Evolutionary conservation across 768 basidiomycete genomes (phyloP), one percentile per base, ranked within the genome.

Genomic region (Myochromella boudieri): DNA sequence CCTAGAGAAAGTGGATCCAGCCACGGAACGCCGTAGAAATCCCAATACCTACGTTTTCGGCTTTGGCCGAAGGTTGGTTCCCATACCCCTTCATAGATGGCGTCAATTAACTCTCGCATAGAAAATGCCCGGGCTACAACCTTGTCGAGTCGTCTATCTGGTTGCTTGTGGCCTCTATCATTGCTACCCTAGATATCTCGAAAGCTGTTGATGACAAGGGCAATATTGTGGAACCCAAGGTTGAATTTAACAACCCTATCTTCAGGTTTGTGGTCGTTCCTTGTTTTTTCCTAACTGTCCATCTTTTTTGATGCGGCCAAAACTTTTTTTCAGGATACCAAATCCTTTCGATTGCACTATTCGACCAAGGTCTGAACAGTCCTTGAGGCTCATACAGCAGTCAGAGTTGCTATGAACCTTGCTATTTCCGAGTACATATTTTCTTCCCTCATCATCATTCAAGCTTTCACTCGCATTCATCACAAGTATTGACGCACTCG

Each of bases 81-180:
- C n/a, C n/a, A n/a, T n/a, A n/a, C n/a, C n/a, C n/a, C n/a, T n/a
- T n/a, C n/a, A n/a, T n/a, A n/a, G n/a, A n/a, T n/a, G n/a, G n/a
- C n/a, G n/a, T n/a, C n/a, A n/a, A n/a, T n/a, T n/a, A n/a, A 17
- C 29, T 21, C 17, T 37, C 17, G 18, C 22, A 9, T 49, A 81
- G 82, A 43, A 75, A 74, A 27, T 87, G 85, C 59, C 86, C 86
- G 1, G 86, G 86, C 12, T 56, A 63, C 29, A 66, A 84, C 58
- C 73, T 87, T 24, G 78, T 80, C 47, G 85, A 87, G 49, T 74
- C 76, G 3, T 81, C 82, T 1, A 64, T 75, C 28, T 87, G 85
- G 82, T 59, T 85, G 18, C 64, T 82, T 12, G 67, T 81, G 14
- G 73, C 75, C 2, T 68, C 69, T 11, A 76, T 82, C 61, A 64